A percentile compares a stretch with the other conserved stretches of the same genome.
Evolutionary conservation across 2,329 filamentous ascomycete species (phyloP).

Genomic region (Xylariales sp.): DNA sequence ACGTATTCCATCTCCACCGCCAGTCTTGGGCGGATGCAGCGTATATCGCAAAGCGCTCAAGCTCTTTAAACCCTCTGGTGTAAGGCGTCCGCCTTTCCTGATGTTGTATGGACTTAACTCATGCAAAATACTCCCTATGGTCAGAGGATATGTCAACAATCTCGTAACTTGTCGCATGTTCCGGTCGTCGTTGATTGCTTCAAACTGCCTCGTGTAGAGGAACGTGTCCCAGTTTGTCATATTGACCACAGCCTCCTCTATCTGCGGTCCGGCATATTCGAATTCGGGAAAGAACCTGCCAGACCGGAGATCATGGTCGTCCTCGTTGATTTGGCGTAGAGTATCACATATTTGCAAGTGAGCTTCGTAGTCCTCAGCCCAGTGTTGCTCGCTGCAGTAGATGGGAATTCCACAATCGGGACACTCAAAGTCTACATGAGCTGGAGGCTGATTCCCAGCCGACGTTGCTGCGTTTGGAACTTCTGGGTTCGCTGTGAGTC

Average conservation of each 20-base stretch:
- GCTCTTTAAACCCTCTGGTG: constrained; percentile 85
- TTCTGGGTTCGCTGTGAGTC: constrained; percentile 60
- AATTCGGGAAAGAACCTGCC: constrained; percentile 93
- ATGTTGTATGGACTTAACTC: constrained; percentile 91
- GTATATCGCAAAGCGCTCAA: constrained; percentile 90
- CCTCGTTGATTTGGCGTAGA: constrained; percentile 89
- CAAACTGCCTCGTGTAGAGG: constrained; percentile 86
- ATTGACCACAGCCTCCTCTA: constrained; percentile 90
- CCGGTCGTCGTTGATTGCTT: constrained; percentile 85
- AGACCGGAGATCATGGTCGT: constrained; percentile 90
- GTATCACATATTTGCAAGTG: constrained; percentile 92
- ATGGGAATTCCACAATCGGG: constrained; percentile 93
- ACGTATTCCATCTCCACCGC: constrained; percentile 68
- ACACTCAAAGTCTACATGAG: constrained; percentile 89
- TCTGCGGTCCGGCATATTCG: constrained; percentile 80
- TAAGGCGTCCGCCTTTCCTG: constrained; percentile 69
- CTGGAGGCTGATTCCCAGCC: constrained; percentile 58
- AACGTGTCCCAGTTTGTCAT: constrained; percentile 99
- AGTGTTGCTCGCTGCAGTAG: constrained; percentile 91
- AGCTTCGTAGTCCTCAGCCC: constrained; percentile 90
- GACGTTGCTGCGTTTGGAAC: constrained; percentile 54
- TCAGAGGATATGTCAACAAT: constrained; percentile 88
- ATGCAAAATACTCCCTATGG: constrained; percentile 85
- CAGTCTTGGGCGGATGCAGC: constrained; percentile 78
- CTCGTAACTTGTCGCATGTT: constrained; percentile 90